Conservation (phyloP, 768 basidiomycete species). For the Leccinum subgranulosum region DNA sequence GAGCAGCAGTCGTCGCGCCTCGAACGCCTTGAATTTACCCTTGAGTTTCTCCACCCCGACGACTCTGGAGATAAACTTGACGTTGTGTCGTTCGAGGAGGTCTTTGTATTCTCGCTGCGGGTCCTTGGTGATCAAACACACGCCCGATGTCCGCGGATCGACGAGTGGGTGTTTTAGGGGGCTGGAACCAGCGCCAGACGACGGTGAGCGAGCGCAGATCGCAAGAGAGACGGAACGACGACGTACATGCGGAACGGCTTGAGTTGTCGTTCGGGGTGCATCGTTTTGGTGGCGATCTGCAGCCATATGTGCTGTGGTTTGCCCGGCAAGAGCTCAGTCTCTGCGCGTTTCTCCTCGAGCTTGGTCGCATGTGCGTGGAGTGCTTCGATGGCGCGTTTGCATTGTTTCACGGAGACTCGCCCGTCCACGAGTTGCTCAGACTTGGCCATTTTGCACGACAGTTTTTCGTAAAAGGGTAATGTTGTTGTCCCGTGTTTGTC, state of each 20-base stretch:
- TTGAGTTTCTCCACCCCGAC: slow-evolving; percentile 90
- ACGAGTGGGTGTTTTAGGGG: slow-evolving; percentile 78
- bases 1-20: slow-evolving; percentile 76
- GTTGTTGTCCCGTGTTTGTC: slow-evolving; percentile 22
- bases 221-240: background rate
- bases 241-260: slow-evolving; percentile 86
- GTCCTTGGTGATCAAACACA: slow-evolving; percentile 94
- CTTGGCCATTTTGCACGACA: slow-evolving; percentile 36
- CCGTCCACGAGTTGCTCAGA: slow-evolving; percentile 62
- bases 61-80: slow-evolving; percentile 90
- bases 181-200: slow-evolving; percentile 26
- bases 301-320: slow-evolving; percentile 91
- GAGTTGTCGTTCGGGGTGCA: slow-evolving; percentile 67
- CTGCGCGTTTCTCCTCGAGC: slow-evolving; percentile 59
- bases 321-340: slow-evolving; percentile 69
- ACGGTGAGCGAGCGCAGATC: background rate
- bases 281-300: slow-evolving; percentile 80
- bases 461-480: background rate
- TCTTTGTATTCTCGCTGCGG: slow-evolving; percentile 97
- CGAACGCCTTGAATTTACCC: slow-evolving; percentile 87
- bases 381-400: slow-evolving; percentile 73
- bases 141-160: slow-evolving; percentile 74
- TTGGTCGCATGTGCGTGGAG: slow-evolving; percentile 70
- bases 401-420: slow-evolving; percentile 70
- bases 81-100: slow-evolving; percentile 68